Base-by-base conservation (phyloP, 2,329 filamentous ascomycete species). In the Colletotrichum sp. region DNA sequence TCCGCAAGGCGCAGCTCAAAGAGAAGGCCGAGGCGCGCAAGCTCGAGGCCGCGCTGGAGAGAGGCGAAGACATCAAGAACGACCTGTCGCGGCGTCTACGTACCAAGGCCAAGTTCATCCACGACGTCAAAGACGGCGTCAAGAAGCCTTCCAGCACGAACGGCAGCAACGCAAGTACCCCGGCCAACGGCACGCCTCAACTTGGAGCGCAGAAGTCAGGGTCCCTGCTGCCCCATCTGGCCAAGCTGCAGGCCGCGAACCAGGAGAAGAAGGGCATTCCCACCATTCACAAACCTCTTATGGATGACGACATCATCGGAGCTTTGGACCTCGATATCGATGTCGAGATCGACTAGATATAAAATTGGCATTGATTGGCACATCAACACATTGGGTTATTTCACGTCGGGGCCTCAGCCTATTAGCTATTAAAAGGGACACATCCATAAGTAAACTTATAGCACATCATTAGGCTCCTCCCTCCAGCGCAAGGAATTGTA, bases 231-330 rank as follows among this genome's bases (percentile, higher is more conserved):
- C 87, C 90, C 52, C 88, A 92, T 76, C 82, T 92, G 69, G 88
- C 87, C 70, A 92, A 88, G 85, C 84, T 90, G 78, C 89, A 88
- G 81, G 85, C 88, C 78, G 88, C 89, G 84, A 87, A 87, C 77
- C 85, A 85, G 74, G 89, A 92, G 79, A 92, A 90, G 85, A 92
- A 90, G 80, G 90, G 90, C 15, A 85, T 93, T 76, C 90, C 92
- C 5, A 92, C 92, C 15, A 94, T 95, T 65, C 95, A 96, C 81
- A 93, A 95, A 85, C 93, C 94, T 34, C 91, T 96, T 73, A 94
- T 94, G 88, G 96, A 98, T 77, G 97, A 99, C 82, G 97, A 99
- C 82, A 94, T 98, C 72, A 96, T 99, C 84, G 96, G 94, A 2
- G 91, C 93, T 30, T 88, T 99, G 87, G 97, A 99, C 83, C 87